Conservation (phyloP, 1,284 basidiomycete genomes). For the Tausonia pullulans region DNA sequence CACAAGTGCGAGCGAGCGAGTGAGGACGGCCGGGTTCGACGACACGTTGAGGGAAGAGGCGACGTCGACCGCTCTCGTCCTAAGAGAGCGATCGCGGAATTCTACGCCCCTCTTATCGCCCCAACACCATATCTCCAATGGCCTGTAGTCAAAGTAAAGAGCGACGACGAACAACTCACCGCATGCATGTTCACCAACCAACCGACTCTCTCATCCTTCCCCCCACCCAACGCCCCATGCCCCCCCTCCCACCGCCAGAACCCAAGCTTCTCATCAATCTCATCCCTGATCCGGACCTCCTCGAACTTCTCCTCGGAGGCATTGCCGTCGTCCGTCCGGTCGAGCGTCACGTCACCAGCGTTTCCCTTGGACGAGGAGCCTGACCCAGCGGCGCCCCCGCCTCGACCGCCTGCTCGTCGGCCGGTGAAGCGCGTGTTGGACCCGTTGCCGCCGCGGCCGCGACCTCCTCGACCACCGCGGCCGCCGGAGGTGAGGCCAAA, state of each 20-base stretch:
- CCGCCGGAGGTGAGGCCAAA: slow-evolving; percentile 24
- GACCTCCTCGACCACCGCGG: slow-evolving; percentile 40
- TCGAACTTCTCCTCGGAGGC: slow-evolving; percentile 73
- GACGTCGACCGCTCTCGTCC: no score
- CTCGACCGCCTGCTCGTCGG: slow-evolving; percentile 20
- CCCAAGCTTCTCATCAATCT: slow-evolving; percentile 87
- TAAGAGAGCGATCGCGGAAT: no score
- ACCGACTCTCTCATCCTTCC: slow-evolving; percentile 60
- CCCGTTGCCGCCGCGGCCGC: slow-evolving; percentile 27
- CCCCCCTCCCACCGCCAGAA: slow-evolving; percentile 59
- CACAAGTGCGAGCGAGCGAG: not conserved
- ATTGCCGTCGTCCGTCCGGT: slow-evolving; percentile 76
- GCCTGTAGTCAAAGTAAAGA: not conserved
- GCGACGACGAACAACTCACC: slow-evolving; percentile 40
- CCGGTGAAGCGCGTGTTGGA: slow-evolving; percentile 34
- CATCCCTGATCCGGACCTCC: slow-evolving; percentile 59
- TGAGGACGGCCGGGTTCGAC: not conserved
- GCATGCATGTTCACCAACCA: slow-evolving; percentile 99
- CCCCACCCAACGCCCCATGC: slow-evolving; percentile 22
- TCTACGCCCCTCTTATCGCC: no score
- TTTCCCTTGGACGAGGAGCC: slow-evolving; percentile 18
- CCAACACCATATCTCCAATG: not conserved
- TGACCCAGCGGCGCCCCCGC: slow-evolving; percentile 7
- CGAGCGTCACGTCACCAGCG: slow-evolving; percentile 33
- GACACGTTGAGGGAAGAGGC: not conserved